Evolutionary conservation across 768 basidiomycete species (phyloP), one percentile per base, ranked within the genome.

Genomic region (Tremella yokohamensis): DNA sequence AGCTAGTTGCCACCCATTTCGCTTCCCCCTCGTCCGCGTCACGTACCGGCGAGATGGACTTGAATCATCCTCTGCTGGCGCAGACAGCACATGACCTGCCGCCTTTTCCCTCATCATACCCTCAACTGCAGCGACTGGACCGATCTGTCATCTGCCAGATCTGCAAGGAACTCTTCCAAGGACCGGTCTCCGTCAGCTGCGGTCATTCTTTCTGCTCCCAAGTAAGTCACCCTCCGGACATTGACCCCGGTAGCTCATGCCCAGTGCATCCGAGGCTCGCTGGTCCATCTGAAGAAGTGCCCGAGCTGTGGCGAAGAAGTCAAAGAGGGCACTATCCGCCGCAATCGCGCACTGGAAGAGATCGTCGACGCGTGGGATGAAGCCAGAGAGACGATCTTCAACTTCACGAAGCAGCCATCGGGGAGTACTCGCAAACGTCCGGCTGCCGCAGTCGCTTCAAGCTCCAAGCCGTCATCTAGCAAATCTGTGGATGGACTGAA

Each of bases 191-290:
- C 2, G 81, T 90, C 3, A 73, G 74, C 4, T 90, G 89, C 69
- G 89, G 88, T 0, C 89, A 91, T 67, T 85, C 84, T 49, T 91
- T 90, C 71, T 90, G 89, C 77, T 76, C 74, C 7, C 52, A 66
- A 38, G 74, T 72, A 45, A 57, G 68, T 47, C 13, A 9, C 37
- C n/a, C 11, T 19, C 45, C n/a, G 8, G n/a, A 3, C 1, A 9
- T 16, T 12, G 7, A 55, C 4, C 26, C 34, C 8, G n/a, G 13
- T 20, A 49, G 26, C 34, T 19, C 29, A 16, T 11, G 7, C 3
- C 37, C 56, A 90, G 89, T 91, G 89, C 70, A 83, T 90, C 53
- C 80, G 89, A 49, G 78, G 82, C 19, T 79, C 82, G 3, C 72
- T 89, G 25, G 66, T 79, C 6, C 79, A 72, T 29, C 85, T 86